Conservation (phyloP, 129 eudicot genomes). For the Kitagawia praeruptora region DNA sequence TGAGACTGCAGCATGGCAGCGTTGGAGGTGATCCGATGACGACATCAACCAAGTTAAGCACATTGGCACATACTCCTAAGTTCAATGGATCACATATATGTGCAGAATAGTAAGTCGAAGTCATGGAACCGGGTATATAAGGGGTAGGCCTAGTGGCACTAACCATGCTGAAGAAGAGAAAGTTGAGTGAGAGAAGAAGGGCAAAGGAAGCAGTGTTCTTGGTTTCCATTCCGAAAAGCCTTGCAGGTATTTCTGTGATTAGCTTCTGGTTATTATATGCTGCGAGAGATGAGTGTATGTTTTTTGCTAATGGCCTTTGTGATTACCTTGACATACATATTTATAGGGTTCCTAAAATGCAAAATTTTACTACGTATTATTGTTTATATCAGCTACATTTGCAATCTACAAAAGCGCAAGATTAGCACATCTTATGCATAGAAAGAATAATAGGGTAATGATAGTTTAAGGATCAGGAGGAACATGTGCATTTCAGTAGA, state of each 20-base stretch:
- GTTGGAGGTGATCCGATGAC: not conserved
- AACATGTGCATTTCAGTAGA: not conserved
- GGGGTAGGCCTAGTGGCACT: constrained; percentile 18
- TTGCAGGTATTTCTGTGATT: not conserved
- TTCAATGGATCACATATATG: constrained; percentile 27
- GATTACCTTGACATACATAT: no score
- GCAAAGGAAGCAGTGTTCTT: constrained; percentile 22
- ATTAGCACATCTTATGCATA: no score
- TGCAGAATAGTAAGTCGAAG: not conserved
- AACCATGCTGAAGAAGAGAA: constrained; percentile 34
- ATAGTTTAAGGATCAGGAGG: not conserved
- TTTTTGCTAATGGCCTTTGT: no score
- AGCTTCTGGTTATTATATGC: not conserved
- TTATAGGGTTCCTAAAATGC: no score
- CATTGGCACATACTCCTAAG: not conserved
- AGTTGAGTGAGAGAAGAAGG: constrained; percentile 37
- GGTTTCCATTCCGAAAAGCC: constrained; percentile 21
- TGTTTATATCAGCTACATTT: no score
- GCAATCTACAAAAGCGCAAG: no score
- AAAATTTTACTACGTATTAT: no score
- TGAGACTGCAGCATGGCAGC: constrained; percentile 5
- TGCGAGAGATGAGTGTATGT: no score
- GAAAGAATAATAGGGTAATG: no score
- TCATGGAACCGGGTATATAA: not conserved
- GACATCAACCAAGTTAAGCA: not conserved